Evolutionary conservation across 345 rosid species (phyloP).

Genomic region (Eutrema yunnanense): DNA sequence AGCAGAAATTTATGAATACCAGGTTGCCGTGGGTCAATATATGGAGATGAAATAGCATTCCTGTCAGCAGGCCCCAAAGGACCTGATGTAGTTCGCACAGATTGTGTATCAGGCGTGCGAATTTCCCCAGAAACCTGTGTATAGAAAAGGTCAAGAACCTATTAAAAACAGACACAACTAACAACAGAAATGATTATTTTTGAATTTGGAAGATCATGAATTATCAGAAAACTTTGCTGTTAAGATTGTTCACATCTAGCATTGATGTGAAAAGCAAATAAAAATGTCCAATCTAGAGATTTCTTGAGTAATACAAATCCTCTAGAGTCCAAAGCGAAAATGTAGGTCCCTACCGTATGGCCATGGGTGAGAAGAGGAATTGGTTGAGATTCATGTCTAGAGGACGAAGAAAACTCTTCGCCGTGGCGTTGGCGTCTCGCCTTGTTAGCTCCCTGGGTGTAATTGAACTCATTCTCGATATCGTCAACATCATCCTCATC

Average conservation of each 20-base stretch:
- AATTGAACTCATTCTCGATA: slow-evolving; percentile 87
- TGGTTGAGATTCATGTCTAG: slow-evolving; percentile 90
- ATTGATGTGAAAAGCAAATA: not conserved
- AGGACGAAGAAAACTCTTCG: slow-evolving; percentile 84
- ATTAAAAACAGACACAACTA: slow-evolving; percentile 1
- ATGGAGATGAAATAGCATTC: slow-evolving; percentile 77
- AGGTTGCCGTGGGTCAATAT: slow-evolving; percentile 94
- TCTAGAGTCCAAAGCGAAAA: not conserved
- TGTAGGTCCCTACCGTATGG: slow-evolving; percentile 49
- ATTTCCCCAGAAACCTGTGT: slow-evolving; percentile 94
- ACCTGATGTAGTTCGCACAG: slow-evolving; percentile 96
- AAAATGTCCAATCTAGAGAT: not conserved
- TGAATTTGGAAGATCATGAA: slow-evolving; percentile 2
- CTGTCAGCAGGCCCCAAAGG: slow-evolving; percentile 92
- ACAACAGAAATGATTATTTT: not conserved
- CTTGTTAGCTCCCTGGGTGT: slow-evolving; percentile 56
- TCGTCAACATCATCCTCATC: slow-evolving; percentile 98
- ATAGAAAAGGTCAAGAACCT: slow-evolving; percentile 7
- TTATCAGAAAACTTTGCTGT: not conserved
- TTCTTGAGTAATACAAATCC: not conserved
- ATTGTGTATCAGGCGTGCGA: slow-evolving; percentile 86
- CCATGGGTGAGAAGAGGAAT: slow-evolving; percentile 94
- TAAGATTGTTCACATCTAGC: not conserved
- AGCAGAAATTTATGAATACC: slow-evolving; percentile 39
- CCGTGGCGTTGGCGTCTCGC: slow-evolving; percentile 74